phyloP scores from a whole-genome alignment of 257 asterid genomes.

The Scutellaria barbata region DNA sequence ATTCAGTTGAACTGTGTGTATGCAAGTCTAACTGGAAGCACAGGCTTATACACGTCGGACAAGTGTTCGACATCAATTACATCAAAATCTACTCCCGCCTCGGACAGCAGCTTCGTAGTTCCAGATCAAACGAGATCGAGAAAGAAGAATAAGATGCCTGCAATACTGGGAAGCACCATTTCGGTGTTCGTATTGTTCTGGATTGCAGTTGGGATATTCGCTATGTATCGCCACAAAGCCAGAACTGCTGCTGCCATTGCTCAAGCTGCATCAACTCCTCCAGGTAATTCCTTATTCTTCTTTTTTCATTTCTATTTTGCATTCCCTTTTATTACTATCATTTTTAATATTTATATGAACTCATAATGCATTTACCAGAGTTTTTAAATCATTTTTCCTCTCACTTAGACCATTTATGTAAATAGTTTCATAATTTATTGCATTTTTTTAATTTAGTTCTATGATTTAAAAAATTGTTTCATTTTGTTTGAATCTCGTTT shows the following conservation, averaged over 20 bases:
- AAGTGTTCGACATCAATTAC: constrained; percentile 12
- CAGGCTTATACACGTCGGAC: constrained; percentile 12
- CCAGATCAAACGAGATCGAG: neutral
- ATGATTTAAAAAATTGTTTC: no score
- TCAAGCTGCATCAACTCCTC: constrained; percentile 18
- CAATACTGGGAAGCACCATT: constrained; percentile 34
- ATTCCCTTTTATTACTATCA: no score
- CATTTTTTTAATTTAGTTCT: no score
- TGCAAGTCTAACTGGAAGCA: constrained; percentile 26
- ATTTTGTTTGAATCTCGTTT: no score
- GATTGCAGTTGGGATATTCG: constrained; percentile 40
- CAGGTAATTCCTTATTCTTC: neutral
- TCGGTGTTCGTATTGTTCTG: constrained; percentile 28
- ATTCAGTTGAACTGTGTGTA: neutral
- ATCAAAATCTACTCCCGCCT: neutral
- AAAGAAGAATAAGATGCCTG: constrained; percentile 34
- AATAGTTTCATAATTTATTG: no score
- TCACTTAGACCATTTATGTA: no score
- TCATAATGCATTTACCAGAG: no score
- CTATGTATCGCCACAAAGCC: constrained; percentile 38
- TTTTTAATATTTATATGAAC: no score
- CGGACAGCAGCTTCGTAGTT: neutral
- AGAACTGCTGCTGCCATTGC: constrained; percentile 47
- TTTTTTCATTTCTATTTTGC: no score
- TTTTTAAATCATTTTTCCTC: no score